Evolutionary conservation across 148 eudicot genomes (phyloP).

Genomic region (Rhododendron williamsianum): DNA sequence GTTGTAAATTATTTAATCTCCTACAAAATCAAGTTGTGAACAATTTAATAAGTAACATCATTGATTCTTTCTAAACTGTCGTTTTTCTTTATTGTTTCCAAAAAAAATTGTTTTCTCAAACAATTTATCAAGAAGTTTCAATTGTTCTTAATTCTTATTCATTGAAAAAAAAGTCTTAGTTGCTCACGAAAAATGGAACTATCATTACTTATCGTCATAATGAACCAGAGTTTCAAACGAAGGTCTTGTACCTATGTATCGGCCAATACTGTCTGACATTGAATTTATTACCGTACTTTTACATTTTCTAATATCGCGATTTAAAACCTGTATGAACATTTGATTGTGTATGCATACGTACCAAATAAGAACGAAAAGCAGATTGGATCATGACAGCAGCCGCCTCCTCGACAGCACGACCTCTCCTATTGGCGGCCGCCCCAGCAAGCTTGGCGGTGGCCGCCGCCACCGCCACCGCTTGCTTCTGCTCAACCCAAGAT

Average conservation of each 20-base stretch:
- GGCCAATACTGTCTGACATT: neutral
- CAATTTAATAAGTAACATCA: too few species aligned
- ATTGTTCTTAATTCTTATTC: too few species aligned
- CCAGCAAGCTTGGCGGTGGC: neutral
- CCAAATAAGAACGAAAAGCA: constrained; percentile 66
- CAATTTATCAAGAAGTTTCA: too few species aligned
- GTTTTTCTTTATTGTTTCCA: too few species aligned
- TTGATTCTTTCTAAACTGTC: too few species aligned
- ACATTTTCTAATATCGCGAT: neutral
- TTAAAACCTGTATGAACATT: neutral
- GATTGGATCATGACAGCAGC: constrained; percentile 81
- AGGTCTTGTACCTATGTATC: neutral
- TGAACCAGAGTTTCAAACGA: neutral
- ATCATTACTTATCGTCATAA: neutral
- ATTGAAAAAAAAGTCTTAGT: too few species aligned
- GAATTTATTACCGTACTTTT: neutral
- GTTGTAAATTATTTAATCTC: too few species aligned
- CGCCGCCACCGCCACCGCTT: neutral
- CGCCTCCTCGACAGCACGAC: constrained; percentile 32
- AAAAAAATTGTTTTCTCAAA: too few species aligned
- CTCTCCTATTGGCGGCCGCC: constrained; percentile 21
- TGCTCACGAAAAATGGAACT: too few species aligned
- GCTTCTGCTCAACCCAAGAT: constrained; percentile 27
- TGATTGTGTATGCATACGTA: constrained; percentile 1
- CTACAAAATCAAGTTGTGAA: too few species aligned